A percentile compares a stretch with the other conserved stretches of the same genome.
phyloP scores from a whole-genome alignment of 257 asterid species.

The Plectranthus barbatus region DNA sequence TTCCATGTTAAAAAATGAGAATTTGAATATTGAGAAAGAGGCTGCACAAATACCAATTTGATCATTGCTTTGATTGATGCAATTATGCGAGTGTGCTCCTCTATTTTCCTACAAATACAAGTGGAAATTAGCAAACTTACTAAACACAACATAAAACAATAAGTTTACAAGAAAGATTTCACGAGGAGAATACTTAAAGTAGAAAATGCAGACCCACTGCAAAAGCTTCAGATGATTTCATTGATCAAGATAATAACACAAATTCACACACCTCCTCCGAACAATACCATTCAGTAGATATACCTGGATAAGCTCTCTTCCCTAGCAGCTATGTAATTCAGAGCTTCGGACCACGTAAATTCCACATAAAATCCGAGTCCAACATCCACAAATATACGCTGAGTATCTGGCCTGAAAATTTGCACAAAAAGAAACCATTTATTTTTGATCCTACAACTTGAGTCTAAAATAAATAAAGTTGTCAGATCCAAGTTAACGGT shows the following conservation, averaged over 20 bases:
- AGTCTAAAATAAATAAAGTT: background rate
- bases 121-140: background rate
- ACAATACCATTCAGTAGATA: background rate
- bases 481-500: background rate
- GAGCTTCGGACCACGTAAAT: constrained; percentile 91
- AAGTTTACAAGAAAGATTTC: background rate
- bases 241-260: background rate
- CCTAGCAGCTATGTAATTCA: constrained; percentile 42
- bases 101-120: constrained; percentile 52
- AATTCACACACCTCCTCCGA: background rate
- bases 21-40: background rate
- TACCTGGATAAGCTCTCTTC: constrained; percentile 48
- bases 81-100: constrained; percentile 57
- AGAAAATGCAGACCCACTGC: background rate
- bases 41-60: constrained; percentile 46
- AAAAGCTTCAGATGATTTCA: background rate
- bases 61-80: constrained; percentile 79
- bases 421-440: background rate
- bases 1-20: too few species aligned
- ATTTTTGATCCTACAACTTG: background rate
- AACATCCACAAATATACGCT: constrained; percentile 67
- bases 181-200: background rate
- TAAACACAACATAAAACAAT: background rate
- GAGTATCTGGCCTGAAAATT: constrained; percentile 64
- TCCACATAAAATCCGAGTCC: constrained; percentile 92